Conservation (phyloP, 805 yeast genomes). For the Ogataea trehaloabstinens region DNA sequence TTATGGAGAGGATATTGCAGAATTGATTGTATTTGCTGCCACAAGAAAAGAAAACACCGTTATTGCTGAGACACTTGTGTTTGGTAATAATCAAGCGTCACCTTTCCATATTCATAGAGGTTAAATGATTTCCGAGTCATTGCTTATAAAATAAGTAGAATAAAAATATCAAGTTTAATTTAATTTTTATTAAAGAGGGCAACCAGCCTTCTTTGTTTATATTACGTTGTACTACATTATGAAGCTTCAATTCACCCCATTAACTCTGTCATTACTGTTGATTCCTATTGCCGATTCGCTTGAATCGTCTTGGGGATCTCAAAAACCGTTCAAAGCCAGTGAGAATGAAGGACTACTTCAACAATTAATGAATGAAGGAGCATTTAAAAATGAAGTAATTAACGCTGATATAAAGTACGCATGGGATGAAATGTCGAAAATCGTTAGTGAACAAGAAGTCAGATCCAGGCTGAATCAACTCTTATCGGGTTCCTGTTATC, state of each 20-base stretch:
- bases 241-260: too few species aligned
- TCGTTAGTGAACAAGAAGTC: slow-evolving; percentile 6
- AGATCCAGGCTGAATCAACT: slow-evolving; percentile 8
- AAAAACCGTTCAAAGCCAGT: neutral
- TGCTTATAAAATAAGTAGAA: too few species aligned
- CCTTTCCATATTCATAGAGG: slow-evolving; percentile 58
- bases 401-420: slow-evolving; percentile 9
- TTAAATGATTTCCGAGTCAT: slow-evolving; percentile 4
- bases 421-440: slow-evolving; percentile 15
- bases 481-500: slow-evolving; percentile 9
- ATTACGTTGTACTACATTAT: too few species aligned
- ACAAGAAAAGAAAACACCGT: slow-evolving; percentile 72
- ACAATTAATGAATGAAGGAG: slow-evolving; percentile 5
- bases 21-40: slow-evolving; percentile 62
- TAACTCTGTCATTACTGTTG: too few species aligned
- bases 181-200: too few species aligned
- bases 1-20: slow-evolving; percentile 72
- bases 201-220: too few species aligned
- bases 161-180: too few species aligned
- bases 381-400: slow-evolving; percentile 4
- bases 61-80: slow-evolving; percentile 76
- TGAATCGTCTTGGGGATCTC: too few species aligned
- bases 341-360: slow-evolving; percentile 2
- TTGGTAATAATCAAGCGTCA: slow-evolving; percentile 84
- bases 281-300: too few species aligned